phyloP scores from a whole-genome alignment of 129 eudicot genomes.

The Chrysanthemum lavandulifolium region DNA sequence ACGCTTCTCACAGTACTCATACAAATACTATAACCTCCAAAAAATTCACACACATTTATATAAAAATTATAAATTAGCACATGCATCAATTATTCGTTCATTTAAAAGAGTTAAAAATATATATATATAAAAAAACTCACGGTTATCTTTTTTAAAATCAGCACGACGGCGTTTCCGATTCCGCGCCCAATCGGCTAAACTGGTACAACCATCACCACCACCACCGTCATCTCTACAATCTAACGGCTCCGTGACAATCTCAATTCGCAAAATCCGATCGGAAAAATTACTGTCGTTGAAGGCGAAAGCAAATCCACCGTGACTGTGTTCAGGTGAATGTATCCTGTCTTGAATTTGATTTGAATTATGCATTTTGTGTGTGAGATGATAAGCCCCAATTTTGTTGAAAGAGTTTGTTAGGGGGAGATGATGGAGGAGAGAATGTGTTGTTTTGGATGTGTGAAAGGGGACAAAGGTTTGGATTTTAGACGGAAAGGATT shows the following conservation, averaged over 20 bases:
- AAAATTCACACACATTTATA: not conserved
- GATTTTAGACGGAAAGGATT: too few relatives aligned
- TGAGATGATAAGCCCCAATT: too few relatives aligned
- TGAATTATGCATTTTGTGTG: too few relatives aligned
- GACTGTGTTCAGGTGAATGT: conserved; percentile 17
- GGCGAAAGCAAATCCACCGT: conserved; percentile 66
- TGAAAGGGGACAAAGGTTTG: too few relatives aligned
- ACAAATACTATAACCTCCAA: too few relatives aligned
- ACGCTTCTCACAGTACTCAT: too few relatives aligned
- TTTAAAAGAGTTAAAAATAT: not conserved
- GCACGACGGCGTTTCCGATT: conserved; percentile 71
- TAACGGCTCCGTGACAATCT: conserved; percentile 48
- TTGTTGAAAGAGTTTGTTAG: too few relatives aligned
- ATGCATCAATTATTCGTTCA: not conserved
- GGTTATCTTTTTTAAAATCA: conserved; percentile 41
- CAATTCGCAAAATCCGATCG: conserved; percentile 60
- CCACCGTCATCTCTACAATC: conserved; percentile 23
- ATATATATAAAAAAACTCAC: conserved; percentile 25
- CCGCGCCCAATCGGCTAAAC: conserved; percentile 49
- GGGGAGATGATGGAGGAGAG: too few relatives aligned
- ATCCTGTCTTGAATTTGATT: too few relatives aligned
- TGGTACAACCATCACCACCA: conserved; percentile 23
- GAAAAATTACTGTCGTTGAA: conserved; percentile 80
- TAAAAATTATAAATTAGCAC: not conserved
- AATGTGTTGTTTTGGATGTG: too few relatives aligned